phyloP scores from a whole-genome alignment of 1,284 basidiomycete genomes.

The Cryptococcus hybrid region DNA sequence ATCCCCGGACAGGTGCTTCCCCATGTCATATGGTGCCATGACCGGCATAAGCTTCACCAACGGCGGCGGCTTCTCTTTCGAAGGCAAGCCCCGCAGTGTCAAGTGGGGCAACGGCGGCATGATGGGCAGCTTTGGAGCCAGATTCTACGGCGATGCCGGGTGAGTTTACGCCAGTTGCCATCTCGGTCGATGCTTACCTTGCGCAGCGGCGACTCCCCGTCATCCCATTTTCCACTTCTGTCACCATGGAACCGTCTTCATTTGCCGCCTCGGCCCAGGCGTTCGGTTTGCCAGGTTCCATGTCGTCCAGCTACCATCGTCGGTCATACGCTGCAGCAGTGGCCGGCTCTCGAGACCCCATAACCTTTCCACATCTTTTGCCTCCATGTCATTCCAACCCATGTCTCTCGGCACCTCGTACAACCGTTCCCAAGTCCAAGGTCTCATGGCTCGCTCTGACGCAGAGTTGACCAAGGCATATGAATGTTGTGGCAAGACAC shows the following conservation, averaged over 20 bases:
- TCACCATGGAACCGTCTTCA: slow-evolving; percentile 43
- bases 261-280: slow-evolving; percentile 32
- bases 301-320: slow-evolving; percentile 34
- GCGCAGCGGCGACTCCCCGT: slow-evolving; percentile 34
- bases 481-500: slow-evolving; percentile 40
- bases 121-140: slow-evolving; percentile 39
- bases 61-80: slow-evolving; percentile 41
- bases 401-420: slow-evolving; percentile 37
- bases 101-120: slow-evolving; percentile 19
- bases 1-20: slow-evolving; percentile 19
- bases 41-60: slow-evolving; percentile 44
- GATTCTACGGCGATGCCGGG: slow-evolving; percentile 41
- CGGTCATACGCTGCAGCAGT: slow-evolving; percentile 45
- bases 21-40: slow-evolving; percentile 46
- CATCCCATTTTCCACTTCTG: slow-evolving; percentile 39
- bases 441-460: slow-evolving; percentile 36
- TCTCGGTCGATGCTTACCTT: neutral
- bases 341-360: slow-evolving; percentile 13
- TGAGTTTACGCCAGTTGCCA: slow-evolving; percentile 19
- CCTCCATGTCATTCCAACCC: slow-evolving; percentile 39
- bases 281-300: slow-evolving; percentile 30
- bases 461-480: slow-evolving; percentile 42
- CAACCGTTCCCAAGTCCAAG: slow-evolving; percentile 37
- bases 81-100: slow-evolving; percentile 17
- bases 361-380: slow-evolving; percentile 39